Conservation (phyloP, 1,139 yeast genomes). For the Yamadazyma jaroonii region DNA sequence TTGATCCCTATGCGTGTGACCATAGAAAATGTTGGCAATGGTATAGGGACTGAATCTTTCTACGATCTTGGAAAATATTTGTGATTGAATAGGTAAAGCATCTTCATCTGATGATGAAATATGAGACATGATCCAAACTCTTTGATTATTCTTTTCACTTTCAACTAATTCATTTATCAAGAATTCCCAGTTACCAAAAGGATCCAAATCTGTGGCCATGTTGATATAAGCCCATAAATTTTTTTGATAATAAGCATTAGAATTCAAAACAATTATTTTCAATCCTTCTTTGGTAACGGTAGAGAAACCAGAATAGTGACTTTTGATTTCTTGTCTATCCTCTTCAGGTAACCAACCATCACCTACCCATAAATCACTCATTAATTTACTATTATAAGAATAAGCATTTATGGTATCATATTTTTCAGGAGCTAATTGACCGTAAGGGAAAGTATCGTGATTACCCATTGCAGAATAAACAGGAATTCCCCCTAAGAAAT, state of each 20-base stretch:
- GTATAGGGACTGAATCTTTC: slow-evolving; percentile 67
- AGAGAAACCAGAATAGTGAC: slow-evolving; percentile 64
- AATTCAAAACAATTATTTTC: slow-evolving; percentile 61
- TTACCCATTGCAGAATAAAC: slow-evolving; percentile 66
- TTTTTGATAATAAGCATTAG: slow-evolving; percentile 63
- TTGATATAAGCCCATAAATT: slow-evolving; percentile 63
- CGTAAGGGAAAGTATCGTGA: slow-evolving; percentile 73
- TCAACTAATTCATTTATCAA: slow-evolving; percentile 58
- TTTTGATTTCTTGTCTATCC: slow-evolving; percentile 17
- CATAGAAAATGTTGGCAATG: slow-evolving; percentile 66
- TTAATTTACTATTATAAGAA: slow-evolving; percentile 57
- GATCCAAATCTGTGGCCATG: slow-evolving; percentile 50
- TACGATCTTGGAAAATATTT: slow-evolving; percentile 53
- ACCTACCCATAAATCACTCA: slow-evolving; percentile 56
- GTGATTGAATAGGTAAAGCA: slow-evolving; percentile 60
- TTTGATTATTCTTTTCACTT: slow-evolving; percentile 53
- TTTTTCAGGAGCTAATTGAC: slow-evolving; percentile 55
- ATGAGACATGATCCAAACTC: slow-evolving; percentile 73
- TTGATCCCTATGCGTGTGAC: slow-evolving; percentile 72
- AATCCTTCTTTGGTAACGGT: slow-evolving; percentile 54
- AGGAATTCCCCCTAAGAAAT: slow-evolving; percentile 51
- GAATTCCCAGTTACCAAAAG: slow-evolving; percentile 62
- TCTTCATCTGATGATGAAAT: slow-evolving; percentile 57
- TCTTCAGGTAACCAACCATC: slow-evolving; percentile 36
- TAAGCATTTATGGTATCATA: slow-evolving; percentile 42